Evolutionary conservation across 176 grass and related monocot genomes (phyloP), one percentile per base, ranked within the genome.

Genomic region (Oryza brachyantha): DNA sequence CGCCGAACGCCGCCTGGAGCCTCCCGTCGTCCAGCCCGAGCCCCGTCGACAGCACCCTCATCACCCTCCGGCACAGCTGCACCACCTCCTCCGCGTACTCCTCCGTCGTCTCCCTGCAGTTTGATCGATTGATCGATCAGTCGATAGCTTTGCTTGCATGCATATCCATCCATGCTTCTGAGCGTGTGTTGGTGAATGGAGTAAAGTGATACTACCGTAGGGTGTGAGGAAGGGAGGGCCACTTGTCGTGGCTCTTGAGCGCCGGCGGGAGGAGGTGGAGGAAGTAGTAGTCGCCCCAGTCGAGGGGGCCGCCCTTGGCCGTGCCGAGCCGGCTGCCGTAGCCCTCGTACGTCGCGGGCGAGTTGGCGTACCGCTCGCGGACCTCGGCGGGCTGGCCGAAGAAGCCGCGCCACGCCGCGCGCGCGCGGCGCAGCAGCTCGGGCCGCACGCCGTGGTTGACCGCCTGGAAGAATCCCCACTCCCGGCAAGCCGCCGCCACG

Each of bases 241-340:
- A 97, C 79, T 97, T 97, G n/a, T 87, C 77, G 40, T 93, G 88
- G 88, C 59, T 84, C 85, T 90, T 84, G 80, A 93, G 83, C 8
- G 57, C 59, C 28, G 26, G 0, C 8, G 93, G 93, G 79, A 83
- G 80, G 83, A 93, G 59, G 81, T 97, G 85, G 69, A 97, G 78
- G 79, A 89, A 97, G 60, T 87, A 97, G 70, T 97, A 97, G 85
- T 97, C 93, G 48, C 85, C 88, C 93, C 93, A 97, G 68, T 97
- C 93, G 4, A 97, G 90, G 71, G 52, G 62, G 0, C 80, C 93
- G 3, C 84, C 88, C 29, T 80, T 86, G 41, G 82, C 40, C 12
- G 87, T 81, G 22, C 93, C 93, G 34, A 97, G 88, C 19, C 93
- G 86, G 83, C 93, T 97, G 24, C 93, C 93, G 76, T 97, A 97